phyloP scores from a whole-genome alignment of 441 rosid species.

The Populus tomentosa region DNA sequence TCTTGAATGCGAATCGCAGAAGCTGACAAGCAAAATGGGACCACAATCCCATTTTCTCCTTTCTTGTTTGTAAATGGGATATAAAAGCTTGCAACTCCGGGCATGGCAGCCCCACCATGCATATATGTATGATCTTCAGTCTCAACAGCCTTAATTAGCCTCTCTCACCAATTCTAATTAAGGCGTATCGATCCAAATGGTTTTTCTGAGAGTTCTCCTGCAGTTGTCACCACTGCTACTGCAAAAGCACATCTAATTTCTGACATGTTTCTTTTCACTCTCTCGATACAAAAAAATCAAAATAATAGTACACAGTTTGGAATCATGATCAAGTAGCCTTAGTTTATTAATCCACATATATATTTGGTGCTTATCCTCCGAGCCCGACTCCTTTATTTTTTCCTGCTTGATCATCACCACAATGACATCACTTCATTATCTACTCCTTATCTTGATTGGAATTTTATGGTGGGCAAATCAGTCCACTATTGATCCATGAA shows the following conservation, averaged over 20 bases:
- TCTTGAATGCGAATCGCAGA: conserved; percentile 19
- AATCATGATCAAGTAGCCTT: neutral
- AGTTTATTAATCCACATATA: neutral
- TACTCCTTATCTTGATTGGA: neutral
- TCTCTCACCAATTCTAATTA: conserved; percentile 15
- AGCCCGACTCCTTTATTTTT: neutral
- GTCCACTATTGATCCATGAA: neutral
- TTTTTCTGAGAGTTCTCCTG: conserved; percentile 7
- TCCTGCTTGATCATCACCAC: neutral
- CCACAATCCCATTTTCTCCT: conserved; percentile 35
- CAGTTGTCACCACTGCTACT: conserved; percentile 11
- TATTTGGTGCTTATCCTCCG: conserved; percentile 5
- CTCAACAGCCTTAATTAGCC: neutral
- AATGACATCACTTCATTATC: conserved; percentile 6
- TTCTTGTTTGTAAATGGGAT: neutral
- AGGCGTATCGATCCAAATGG: conserved; percentile 21
- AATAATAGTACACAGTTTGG: neutral
- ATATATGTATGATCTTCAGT: conserved; percentile 7
- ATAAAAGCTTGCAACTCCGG: conserved; percentile 23
- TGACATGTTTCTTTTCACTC: too few species aligned
- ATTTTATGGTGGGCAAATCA: neutral
- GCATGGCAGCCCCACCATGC: conserved; percentile 33
- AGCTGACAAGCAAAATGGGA: conserved; percentile 40
- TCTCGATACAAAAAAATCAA: neutral
- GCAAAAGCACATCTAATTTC: conserved; percentile 1